phyloP scores from a whole-genome alignment of 1,284 basidiomycete genomes.

The Tylopilus sp. region DNA sequence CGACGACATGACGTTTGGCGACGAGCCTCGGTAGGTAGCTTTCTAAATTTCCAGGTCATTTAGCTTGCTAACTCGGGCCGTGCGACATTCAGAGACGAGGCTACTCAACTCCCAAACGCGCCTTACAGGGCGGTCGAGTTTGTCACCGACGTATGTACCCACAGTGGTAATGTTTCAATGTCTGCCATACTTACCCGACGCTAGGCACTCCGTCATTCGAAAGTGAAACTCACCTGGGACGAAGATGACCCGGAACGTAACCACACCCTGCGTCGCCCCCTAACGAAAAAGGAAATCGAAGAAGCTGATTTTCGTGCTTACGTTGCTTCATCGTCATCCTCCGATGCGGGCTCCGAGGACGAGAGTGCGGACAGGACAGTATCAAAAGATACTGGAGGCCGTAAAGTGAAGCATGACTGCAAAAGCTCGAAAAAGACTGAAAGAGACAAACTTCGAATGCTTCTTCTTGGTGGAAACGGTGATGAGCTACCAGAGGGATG shows the following conservation, averaged over 20 bases:
- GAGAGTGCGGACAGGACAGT: constrained; percentile 19
- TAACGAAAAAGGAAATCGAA: constrained; percentile 83
- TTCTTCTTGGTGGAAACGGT: constrained; percentile 66
- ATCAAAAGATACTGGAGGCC: background rate
- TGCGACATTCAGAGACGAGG: constrained; percentile 66
- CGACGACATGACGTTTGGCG: constrained; percentile 88
- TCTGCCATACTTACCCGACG: background rate
- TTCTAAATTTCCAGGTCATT: background rate
- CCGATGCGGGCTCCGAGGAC: constrained; percentile 48
- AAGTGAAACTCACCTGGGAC: constrained; percentile 98
- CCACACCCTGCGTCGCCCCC: constrained; percentile 72
- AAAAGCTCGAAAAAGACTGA: constrained; percentile 44
- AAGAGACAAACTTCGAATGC: constrained; percentile 63
- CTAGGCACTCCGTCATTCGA: constrained; percentile 97
- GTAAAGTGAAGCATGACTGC: constrained; percentile 1
- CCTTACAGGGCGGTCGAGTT: constrained; percentile 86
- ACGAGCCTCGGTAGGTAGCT: constrained; percentile 61
- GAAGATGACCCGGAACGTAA: constrained; percentile 92
- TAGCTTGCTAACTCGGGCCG: background rate
- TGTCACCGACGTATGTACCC: constrained; percentile 77
- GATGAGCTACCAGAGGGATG: constrained; percentile 78
- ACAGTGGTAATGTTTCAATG: background rate
- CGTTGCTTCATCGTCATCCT: constrained; percentile 73
- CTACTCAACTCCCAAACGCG: constrained; percentile 61
- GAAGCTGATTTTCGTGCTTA: constrained; percentile 85